A percentile compares a stretch with the other conserved stretches of the same genome.
Evolutionary conservation across 1,139 yeast genomes (phyloP).

Genomic region (Geotrichum fermentans): DNA sequence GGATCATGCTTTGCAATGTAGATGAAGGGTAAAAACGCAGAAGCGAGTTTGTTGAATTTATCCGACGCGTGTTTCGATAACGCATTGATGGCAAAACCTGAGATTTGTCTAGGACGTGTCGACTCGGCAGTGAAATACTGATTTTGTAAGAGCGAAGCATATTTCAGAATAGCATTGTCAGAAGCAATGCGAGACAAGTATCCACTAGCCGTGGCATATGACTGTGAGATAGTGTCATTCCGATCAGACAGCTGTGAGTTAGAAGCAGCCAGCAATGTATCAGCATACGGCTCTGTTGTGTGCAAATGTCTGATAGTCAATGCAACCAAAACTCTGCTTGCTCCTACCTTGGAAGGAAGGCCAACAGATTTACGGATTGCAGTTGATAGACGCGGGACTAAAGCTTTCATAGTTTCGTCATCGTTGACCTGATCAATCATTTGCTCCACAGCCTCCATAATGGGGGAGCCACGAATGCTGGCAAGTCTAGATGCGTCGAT

Average conservation of each 20-base stretch:
- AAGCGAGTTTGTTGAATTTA: slow-evolving; percentile 56
- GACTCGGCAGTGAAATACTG: slow-evolving; percentile 57
- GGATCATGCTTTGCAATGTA: slow-evolving; percentile 73
- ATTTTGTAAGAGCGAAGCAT: slow-evolving; percentile 49
- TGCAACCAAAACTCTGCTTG: slow-evolving; percentile 68
- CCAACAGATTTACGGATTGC: slow-evolving; percentile 73
- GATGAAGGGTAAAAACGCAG: slow-evolving; percentile 70
- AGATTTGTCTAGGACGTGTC: slow-evolving; percentile 46
- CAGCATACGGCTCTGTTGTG: slow-evolving; percentile 56
- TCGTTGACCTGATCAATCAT: slow-evolving; percentile 46
- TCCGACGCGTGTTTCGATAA: slow-evolving; percentile 69
- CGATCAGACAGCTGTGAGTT: slow-evolving; percentile 59
- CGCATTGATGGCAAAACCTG: slow-evolving; percentile 62
- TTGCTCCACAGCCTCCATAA: slow-evolving; percentile 81
- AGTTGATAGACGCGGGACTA: slow-evolving; percentile 45
- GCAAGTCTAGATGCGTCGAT: slow-evolving; percentile 76
- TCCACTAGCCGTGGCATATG: slow-evolving; percentile 81
- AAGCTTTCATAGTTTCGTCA: slow-evolving; percentile 47
- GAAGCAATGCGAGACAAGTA: slow-evolving; percentile 64
- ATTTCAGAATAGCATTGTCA: slow-evolving; percentile 49
- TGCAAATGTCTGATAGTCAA: slow-evolving; percentile 56
- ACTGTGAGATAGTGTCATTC: slow-evolving; percentile 65
- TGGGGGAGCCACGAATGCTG: slow-evolving; percentile 73
- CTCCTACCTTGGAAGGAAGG: slow-evolving; percentile 84
- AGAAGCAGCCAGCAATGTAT: slow-evolving; percentile 54